phyloP scores from a whole-genome alignment of 805 yeast species.

The Cyberlindnera euphorbiae region DNA sequence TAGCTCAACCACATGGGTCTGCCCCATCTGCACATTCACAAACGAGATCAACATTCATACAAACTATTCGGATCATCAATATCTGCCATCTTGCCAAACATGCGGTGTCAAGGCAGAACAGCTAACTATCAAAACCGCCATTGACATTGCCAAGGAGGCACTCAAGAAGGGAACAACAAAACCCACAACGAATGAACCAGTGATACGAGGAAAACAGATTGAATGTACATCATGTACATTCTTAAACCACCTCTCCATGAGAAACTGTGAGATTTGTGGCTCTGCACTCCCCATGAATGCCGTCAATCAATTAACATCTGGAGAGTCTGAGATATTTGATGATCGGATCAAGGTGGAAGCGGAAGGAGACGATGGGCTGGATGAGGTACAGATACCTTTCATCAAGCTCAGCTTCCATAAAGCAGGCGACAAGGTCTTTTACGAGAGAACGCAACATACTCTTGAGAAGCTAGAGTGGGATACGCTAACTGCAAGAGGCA shows the following conservation, averaged over 20 bases:
- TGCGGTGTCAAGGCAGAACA: constrained; percentile 55
- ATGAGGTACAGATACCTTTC: constrained; percentile 23
- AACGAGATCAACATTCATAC: constrained; percentile 39
- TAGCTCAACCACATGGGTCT: constrained; percentile 53
- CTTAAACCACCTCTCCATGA: constrained; percentile 73
- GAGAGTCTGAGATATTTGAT: constrained; percentile 24
- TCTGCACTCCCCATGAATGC: constrained; percentile 36
- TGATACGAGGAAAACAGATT: constrained; percentile 9
- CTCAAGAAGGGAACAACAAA: not conserved
- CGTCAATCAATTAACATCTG: constrained; percentile 17
- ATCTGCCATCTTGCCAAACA: constrained; percentile 45
- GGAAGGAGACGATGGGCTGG: constrained; percentile 28
- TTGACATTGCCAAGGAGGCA: constrained; percentile 11
- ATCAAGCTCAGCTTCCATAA: constrained; percentile 72
- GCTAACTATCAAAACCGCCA: constrained; percentile 31
- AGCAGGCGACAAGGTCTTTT: constrained; percentile 58
- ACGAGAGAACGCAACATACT: constrained; percentile 38
- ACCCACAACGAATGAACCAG: not conserved
- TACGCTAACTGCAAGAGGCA: constrained; percentile 28
- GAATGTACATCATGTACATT: constrained; percentile 67
- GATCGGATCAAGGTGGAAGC: constrained; percentile 30
- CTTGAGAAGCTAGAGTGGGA: constrained; percentile 53
- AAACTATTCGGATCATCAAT: constrained; percentile 22
- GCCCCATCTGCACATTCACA: constrained; percentile 82
- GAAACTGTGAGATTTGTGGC: constrained; percentile 86